phyloP scores from a whole-genome alignment of 2,329 filamentous ascomycete species.

The Diaporthe sp. region DNA sequence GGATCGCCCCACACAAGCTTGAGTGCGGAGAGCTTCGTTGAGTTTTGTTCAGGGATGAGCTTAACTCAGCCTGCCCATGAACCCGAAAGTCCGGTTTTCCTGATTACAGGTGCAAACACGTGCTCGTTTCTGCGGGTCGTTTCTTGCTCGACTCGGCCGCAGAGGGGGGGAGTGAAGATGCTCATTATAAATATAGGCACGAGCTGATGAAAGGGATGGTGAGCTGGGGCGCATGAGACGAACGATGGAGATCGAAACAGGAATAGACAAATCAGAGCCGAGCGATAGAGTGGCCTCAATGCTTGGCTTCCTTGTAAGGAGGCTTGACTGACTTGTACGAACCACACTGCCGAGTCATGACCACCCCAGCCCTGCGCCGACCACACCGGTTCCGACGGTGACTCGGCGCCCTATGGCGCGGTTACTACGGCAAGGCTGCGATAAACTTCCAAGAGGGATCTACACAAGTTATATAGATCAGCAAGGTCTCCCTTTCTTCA shows the following conservation, averaged over 20 bases:
- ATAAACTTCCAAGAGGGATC: background rate
- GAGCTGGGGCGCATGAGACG: conserved; percentile 20
- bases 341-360: conserved; percentile 17
- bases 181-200: conserved; percentile 21
- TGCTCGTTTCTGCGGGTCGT: conserved; percentile 17
- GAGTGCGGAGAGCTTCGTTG: background rate
- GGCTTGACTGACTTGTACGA: conserved; percentile 23
- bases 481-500: background rate
- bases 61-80: conserved; percentile 1
- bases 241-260: conserved; percentile 24
- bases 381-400: conserved; percentile 4
- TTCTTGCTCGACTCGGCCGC: conserved; percentile 10
- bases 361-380: conserved; percentile 21
- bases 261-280: conserved; percentile 3
- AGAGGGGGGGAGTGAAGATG: conserved; percentile 5
- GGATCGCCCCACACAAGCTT: conserved; percentile 2
- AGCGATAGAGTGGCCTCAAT: conserved; percentile 16
- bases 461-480: conserved; percentile 13
- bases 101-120: background rate
- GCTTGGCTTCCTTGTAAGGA: conserved; percentile 21
- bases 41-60: background rate
- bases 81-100: background rate
- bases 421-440: conserved; percentile 17
- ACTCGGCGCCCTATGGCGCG: conserved; percentile 3
- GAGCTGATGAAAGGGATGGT: conserved; percentile 11